phyloP scores from a whole-genome alignment of 148 eudicot genomes.

The Vaccinium macrocarpon region DNA sequence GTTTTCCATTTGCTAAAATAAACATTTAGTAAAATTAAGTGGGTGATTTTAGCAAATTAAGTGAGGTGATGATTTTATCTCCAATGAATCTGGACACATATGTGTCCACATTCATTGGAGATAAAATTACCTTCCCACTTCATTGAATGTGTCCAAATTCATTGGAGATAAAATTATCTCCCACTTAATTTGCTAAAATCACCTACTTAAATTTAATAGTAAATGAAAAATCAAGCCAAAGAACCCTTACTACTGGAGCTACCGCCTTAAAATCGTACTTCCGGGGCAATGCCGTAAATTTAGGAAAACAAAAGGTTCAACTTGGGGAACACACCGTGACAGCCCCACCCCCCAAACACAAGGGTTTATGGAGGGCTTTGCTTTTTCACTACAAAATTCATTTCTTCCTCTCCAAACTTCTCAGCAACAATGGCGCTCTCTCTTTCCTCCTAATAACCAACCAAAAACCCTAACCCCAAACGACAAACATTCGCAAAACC shows the following conservation, averaged over 20 bases:
- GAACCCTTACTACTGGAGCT: neutral
- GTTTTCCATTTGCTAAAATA: too few species aligned
- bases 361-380: constrained; percentile 55
- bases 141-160: too few species aligned
- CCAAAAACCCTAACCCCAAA: neutral
- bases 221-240: too few species aligned
- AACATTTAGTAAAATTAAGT: too few species aligned
- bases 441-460: neutral
- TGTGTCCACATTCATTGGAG: too few species aligned
- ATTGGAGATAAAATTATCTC: too few species aligned
- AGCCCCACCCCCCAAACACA: neutral
- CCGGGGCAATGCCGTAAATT: neutral
- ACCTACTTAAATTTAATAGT: too few species aligned
- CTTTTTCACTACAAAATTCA: neutral
- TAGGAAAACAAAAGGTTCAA: neutral
- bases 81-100: too few species aligned
- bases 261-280: neutral
- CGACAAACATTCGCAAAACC: neutral
- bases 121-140: too few species aligned
- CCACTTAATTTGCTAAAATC: too few species aligned
- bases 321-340: neutral
- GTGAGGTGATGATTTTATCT: too few species aligned
- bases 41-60: too few species aligned
- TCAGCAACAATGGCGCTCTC: constrained; percentile 19
- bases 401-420: neutral